A percentile compares a stretch with the other conserved stretches of the same genome.
These are phyloP conservation scores for Pterocarpus macrocarpus DNA, from an alignment of 306 rosid genomes.

Conservation along the genomic window DNA sequence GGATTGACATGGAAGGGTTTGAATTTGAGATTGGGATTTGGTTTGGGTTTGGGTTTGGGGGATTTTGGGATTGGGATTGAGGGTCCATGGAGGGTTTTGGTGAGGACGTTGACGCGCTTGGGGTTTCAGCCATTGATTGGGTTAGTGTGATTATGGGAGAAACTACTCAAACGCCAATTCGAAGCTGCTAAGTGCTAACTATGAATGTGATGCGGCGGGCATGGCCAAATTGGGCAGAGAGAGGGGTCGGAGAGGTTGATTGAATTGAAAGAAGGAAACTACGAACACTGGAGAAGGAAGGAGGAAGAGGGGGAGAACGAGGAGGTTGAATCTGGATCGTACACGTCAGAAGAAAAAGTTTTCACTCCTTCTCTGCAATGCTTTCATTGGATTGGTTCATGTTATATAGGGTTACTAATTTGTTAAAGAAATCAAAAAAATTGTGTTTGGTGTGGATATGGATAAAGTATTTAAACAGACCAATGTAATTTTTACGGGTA, in stretches of 20 bases:
- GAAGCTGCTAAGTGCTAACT: background rate
- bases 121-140: slow-evolving; percentile 27
- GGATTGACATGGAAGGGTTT: slow-evolving; percentile 25
- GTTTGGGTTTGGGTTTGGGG: slow-evolving; percentile 7
- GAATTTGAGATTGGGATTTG: slow-evolving; percentile 28
- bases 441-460: too few relatives aligned
- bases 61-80: slow-evolving; percentile 15
- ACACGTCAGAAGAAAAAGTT: background rate
- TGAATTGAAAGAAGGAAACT: background rate
- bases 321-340: background rate
- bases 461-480: too few relatives aligned
- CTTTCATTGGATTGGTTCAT: background rate
- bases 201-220: background rate
- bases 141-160: background rate
- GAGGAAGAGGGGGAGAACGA: background rate
- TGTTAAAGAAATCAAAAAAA: too few relatives aligned
- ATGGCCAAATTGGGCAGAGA: background rate
- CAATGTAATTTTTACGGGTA: too few relatives aligned
- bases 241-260: background rate
- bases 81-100: slow-evolving; percentile 33
- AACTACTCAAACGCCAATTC: background rate
- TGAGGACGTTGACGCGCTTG: slow-evolving; percentile 4
- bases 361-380: background rate
- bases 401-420: background rate
- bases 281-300: background rate